Evolutionary conservation across 768 basidiomycete genomes (phyloP), one percentile per base, ranked within the genome.

Genomic region (Pleurotus tuber-regium): DNA sequence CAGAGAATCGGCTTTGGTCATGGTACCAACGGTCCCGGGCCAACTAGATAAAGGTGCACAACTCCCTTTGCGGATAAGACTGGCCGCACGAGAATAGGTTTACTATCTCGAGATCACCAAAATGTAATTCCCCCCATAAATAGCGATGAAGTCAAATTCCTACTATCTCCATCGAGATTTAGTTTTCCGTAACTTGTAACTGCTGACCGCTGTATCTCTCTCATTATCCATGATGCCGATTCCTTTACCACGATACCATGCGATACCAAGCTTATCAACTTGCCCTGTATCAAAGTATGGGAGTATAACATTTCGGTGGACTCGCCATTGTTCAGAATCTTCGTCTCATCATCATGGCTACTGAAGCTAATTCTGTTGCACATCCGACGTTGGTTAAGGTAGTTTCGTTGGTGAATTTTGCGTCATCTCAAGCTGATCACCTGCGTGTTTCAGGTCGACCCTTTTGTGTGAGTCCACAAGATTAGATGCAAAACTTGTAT

Each of bases 391-490:
- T 86, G 29, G 72, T 87, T 50, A 64, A 78, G 66, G 83, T 83
- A 23, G 19, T 4, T 47, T 21, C 16, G n/a, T 11, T 50, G 43
- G 19, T 2, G 16, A 18, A 4, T 46, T 18, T 24, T 28, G 4
- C n/a, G n/a, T n/a, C n/a, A n/a, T n/a, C n/a, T n/a, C n/a, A n/a
- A n/a, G n/a, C n/a, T n/a, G n/a, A n/a, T n/a, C n/a, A n/a, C n/a
- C n/a, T n/a, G n/a, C n/a, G n/a, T n/a, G n/a, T 30, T n/a, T 31
- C 50, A 86, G 84, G 76, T 87, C 44, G 85, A 89, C 61, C 86
- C 87, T 1, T 86, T 87, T 61, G 59, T 81, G 84, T 87, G 58
- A 71, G 82, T 59, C 35, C 12, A 26, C 11, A 25, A 54, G 25
- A 16, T 30, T 41, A 12, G 38, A 41, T n/a, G n/a, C n/a, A n/a